These are phyloP conservation scores for Sporormia fimetaria DNA, from an alignment of 495 filamentous ascomycete species.

Conservation along the genomic window DNA sequence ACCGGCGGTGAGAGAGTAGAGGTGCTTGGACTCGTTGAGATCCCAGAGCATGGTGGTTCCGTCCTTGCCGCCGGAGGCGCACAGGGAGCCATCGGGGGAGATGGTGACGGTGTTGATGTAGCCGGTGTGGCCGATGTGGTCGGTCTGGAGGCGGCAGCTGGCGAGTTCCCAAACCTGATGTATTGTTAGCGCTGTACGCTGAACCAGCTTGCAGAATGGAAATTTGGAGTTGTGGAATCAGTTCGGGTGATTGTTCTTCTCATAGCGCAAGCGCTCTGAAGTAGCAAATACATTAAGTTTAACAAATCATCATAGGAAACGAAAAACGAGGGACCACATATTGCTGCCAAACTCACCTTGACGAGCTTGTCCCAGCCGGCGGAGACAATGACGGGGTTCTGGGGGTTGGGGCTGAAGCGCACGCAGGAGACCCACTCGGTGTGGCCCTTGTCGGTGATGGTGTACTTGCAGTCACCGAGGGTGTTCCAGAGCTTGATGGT, in stretches of 20 bases:
- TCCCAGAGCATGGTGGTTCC: slow-evolving; percentile 99
- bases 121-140: slow-evolving; percentile 98
- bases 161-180: slow-evolving; percentile 96
- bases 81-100: slow-evolving; percentile 98
- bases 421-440: slow-evolving; percentile 99
- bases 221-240: slow-evolving; percentile 46
- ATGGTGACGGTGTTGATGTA: slow-evolving; percentile 99
- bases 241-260: slow-evolving; percentile 92
- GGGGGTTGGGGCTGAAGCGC: slow-evolving; percentile 97
- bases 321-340: not conserved
- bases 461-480: slow-evolving; percentile 99
- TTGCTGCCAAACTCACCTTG: slow-evolving; percentile 61
- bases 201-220: not conserved
- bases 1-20: slow-evolving; percentile 98
- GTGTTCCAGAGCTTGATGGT: slow-evolving; percentile 99
- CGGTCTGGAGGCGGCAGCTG: slow-evolving; percentile 97
- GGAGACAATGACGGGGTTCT: slow-evolving; percentile 99
- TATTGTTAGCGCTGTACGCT: slow-evolving; percentile 5
- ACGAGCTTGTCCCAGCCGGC: slow-evolving; percentile 99
- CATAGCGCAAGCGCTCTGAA: slow-evolving; percentile 98
- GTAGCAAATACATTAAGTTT: slow-evolving; percentile 99
- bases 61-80: slow-evolving; percentile 98
- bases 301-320: slow-evolving; percentile 79
- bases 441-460: slow-evolving; percentile 99
- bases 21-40: slow-evolving; percentile 99